Evolutionary conservation across 352 stramenopile genomes (phyloP), one percentile per base, ranked within the genome.

Genomic region (Globisporangium splendens): DNA sequence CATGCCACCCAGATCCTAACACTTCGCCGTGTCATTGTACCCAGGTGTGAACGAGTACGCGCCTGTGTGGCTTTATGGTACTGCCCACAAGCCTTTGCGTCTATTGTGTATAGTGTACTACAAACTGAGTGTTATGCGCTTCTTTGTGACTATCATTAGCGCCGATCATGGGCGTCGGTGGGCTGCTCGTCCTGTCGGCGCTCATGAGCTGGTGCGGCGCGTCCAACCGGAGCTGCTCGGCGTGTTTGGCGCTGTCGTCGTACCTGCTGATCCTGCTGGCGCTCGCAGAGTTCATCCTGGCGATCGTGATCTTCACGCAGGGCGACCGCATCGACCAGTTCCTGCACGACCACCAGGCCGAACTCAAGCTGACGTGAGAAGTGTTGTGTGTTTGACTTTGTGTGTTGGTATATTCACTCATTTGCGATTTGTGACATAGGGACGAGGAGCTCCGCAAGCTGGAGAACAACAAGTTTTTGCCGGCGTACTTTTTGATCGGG

Each of bases 251-350:
- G 22, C 50, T 84, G 12, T 90, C 83, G 2, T 83, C 83, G 8
- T 67, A 73, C 46, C 59, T 88, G 38, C 63, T 91, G 13, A 65
- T 84, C 49, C 70, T 86, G 50, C 47, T 93, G 38, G 78, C 83
- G 54, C 59, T 93, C 22, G 68, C 79, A 48, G 83, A 93, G 65
- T 61, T 93, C 38, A 76, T 80, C 10, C 63, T 93, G 46, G 79
- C 79, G 2, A 66, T 93, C 63, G 79, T 90, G 46, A 91, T 93
- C 51, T 76, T 93, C 55, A 90, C 80, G 6, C 75, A 90, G 65
- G 80, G 83, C 56, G 47, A 47, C 17, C 58, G 56, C 50, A 91
- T 93, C 63, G 73, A 88, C 65, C 58, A 73, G 28, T 93, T 93
- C 39, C 62, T 93, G 17, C 75, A 69, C 43, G 65, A 90, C 21